Percentiles rank a stretch among this genome's conserved stretches.
Conservation (phyloP, 2,329 filamentous ascomycete genomes). For the Aspergillus sp. region DNA sequence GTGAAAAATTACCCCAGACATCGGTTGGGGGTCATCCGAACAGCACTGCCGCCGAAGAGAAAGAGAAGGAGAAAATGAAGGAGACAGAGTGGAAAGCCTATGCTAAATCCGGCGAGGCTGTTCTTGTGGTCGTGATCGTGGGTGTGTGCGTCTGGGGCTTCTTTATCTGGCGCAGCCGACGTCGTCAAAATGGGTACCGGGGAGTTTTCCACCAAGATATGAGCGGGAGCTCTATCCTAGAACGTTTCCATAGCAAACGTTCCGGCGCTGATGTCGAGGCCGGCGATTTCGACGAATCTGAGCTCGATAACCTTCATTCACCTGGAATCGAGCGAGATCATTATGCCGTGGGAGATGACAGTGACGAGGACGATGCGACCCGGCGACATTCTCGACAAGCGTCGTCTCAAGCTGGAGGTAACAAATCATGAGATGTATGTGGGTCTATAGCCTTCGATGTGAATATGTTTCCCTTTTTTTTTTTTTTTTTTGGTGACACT, state of each 20-base stretch:
- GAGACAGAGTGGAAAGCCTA: constrained; percentile 88
- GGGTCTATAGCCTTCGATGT: constrained; percentile 5
- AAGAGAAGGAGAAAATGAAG: constrained; percentile 71
- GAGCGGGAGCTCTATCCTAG: constrained; percentile 42
- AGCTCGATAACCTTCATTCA: constrained; percentile 56
- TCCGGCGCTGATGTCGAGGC: constrained; percentile 56
- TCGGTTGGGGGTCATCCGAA: constrained; percentile 74
- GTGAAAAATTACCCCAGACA: constrained; percentile 76
- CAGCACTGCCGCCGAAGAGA: constrained; percentile 65
- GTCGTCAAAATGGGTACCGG: constrained; percentile 45
- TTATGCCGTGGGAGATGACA: constrained; percentile 52
- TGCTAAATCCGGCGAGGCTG: constrained; percentile 80
- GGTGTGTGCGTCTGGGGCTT: constrained; percentile 74
- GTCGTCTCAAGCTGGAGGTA: constrained; percentile 6
- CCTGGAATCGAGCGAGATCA: constrained; percentile 35
- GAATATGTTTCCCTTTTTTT: constrained; percentile 5
- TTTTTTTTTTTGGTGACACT: background rate
- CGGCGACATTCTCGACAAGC: constrained; percentile 11
- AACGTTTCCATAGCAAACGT: constrained; percentile 48
- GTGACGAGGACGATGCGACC: constrained; percentile 36
- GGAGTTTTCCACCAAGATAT: constrained; percentile 46
- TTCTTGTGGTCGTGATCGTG: constrained; percentile 76
- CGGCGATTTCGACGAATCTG: constrained; percentile 62
- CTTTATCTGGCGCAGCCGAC: constrained; percentile 60
- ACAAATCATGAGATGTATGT: constrained; percentile 4